Percentiles rank a stretch among this genome's conserved stretches.
These are phyloP conservation scores for Suzukiozyma palmioleophila DNA, from an alignment of 1,139 yeast genomes.

Conservation along the genomic window DNA sequence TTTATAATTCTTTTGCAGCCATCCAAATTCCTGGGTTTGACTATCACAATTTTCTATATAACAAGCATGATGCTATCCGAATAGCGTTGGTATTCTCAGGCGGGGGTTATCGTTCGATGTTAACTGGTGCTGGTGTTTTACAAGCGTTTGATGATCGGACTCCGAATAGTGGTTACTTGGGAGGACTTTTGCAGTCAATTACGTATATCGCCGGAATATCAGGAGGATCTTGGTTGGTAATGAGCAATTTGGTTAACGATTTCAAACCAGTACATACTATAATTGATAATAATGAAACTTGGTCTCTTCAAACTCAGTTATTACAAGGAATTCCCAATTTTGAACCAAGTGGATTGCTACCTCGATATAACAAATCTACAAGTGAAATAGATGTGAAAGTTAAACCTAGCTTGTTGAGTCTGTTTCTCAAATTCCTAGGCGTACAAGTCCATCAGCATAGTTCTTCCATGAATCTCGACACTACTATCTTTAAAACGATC, in stretches of 20 bases:
- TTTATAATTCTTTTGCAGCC: conserved; percentile 30
- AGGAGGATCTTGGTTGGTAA: conserved; percentile 68
- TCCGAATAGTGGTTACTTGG: conserved; percentile 31
- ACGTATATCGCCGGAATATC: conserved; percentile 60
- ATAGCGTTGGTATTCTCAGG: conserved; percentile 65
- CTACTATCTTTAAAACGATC: neutral
- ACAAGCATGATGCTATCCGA: conserved; percentile 23
- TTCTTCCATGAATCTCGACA: neutral
- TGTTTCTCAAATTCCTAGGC: neutral
- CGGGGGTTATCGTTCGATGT: conserved; percentile 69
- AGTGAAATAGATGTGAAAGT: neutral
- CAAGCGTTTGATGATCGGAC: conserved; percentile 49
- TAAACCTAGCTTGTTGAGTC: neutral
- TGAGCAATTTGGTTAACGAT: conserved; percentile 47
- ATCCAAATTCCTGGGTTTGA: conserved; percentile 37
- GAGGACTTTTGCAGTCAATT: conserved; percentile 51
- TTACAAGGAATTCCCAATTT: conserved; percentile 53
- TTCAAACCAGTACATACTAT: conserved; percentile 36
- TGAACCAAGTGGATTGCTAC: conserved; percentile 19
- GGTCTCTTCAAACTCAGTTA: conserved; percentile 48
- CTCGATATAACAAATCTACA: neutral
- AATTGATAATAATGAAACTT: conserved; percentile 19
- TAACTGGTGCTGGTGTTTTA: conserved; percentile 61
- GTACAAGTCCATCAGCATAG: neutral
- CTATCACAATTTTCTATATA: conserved; percentile 14